These are phyloP conservation scores for Antrodiella citrinella DNA, from an alignment of 768 basidiomycete species.

Conservation along the genomic window DNA sequence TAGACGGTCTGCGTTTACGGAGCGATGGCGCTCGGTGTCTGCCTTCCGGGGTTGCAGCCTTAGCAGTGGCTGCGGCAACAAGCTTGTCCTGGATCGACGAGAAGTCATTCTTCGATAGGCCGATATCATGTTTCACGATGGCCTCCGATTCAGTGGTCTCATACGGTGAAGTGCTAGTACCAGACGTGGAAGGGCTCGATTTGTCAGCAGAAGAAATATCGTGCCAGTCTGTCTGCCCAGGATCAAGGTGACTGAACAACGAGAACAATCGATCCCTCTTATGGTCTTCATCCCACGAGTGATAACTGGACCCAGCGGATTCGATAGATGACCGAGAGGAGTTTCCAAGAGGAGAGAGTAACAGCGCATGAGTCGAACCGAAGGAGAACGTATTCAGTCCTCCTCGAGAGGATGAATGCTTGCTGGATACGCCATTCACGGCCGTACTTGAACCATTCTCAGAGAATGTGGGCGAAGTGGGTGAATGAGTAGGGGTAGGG, in stretches of 20 bases:
- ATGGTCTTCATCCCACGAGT: slow-evolving; percentile 63
- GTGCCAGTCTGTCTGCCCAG: slow-evolving; percentile 53
- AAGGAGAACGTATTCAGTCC: slow-evolving; percentile 28
- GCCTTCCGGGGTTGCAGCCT: slow-evolving; percentile 46
- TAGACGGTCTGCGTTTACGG: slow-evolving; percentile 68
- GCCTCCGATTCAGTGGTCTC: slow-evolving; percentile 53
- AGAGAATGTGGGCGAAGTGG: slow-evolving; percentile 42
- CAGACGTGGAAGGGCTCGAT: slow-evolving; percentile 36
- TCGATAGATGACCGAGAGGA: slow-evolving; percentile 76
- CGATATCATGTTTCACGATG: slow-evolving; percentile 54
- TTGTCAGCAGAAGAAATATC: slow-evolving; percentile 42
- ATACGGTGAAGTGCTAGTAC: slow-evolving; percentile 37
- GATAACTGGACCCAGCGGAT: slow-evolving; percentile 79
- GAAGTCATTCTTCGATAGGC: slow-evolving; percentile 66
- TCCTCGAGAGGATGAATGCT: slow-evolving; percentile 51
- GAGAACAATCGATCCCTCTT: slow-evolving; percentile 43
- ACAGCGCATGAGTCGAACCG: slow-evolving; percentile 36
- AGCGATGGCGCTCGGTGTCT: slow-evolving; percentile 64
- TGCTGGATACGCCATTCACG: slow-evolving; percentile 28
- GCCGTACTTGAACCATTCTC: slow-evolving; percentile 24
- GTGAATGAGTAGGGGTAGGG: slow-evolving; percentile 61
- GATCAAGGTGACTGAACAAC: slow-evolving; percentile 45
- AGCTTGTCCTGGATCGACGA: slow-evolving; percentile 68
- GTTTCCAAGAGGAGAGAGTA: slow-evolving; percentile 65
- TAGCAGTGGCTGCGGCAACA: slow-evolving; percentile 52